Evolutionary conservation across 1,284 basidiomycete genomes (phyloP).

Genomic region (Leccinum subspadiceum): DNA sequence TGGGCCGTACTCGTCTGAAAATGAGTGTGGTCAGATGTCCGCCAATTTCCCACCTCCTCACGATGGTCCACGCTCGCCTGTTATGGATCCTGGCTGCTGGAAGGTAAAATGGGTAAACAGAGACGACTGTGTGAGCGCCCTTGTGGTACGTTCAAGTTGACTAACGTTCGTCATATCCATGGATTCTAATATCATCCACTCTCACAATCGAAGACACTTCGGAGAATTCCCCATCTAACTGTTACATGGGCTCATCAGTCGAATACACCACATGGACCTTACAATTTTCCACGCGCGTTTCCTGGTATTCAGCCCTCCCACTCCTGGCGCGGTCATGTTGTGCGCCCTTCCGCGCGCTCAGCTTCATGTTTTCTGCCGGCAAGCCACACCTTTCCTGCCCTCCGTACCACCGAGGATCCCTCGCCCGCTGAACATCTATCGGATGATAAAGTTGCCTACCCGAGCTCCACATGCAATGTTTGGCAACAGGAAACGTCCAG

Average conservation of each 20-base stretch:
- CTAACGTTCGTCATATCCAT: background rate
- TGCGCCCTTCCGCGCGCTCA: slow-evolving; percentile 9
- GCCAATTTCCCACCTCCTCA: slow-evolving; percentile 48
- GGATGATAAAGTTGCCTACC: background rate
- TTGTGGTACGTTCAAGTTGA: slow-evolving; percentile 49
- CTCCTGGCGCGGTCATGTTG: slow-evolving; percentile 26
- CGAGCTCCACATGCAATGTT: slow-evolving; percentile 2
- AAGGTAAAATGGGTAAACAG: slow-evolving; percentile 75
- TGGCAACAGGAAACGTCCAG: slow-evolving; percentile 17
- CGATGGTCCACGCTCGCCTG: slow-evolving; percentile 46
- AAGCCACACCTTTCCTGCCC: slow-evolving; percentile 24
- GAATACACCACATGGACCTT: slow-evolving; percentile 20
- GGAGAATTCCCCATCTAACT: slow-evolving; percentile 63
- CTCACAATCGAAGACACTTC: slow-evolving; percentile 50
- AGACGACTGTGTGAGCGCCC: slow-evolving; percentile 68
- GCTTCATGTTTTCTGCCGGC: slow-evolving; percentile 21
- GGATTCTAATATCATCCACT: slow-evolving; percentile 8
- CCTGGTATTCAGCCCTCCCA: slow-evolving; percentile 12
- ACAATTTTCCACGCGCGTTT: slow-evolving; percentile 15
- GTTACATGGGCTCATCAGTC: slow-evolving; percentile 76
- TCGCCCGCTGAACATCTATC: slow-evolving; percentile 4
- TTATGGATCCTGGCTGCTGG: slow-evolving; percentile 64
- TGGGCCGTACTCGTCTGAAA: slow-evolving; percentile 22
- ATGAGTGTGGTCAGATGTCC: slow-evolving; percentile 19
- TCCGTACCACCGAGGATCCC: slow-evolving; percentile 4